Evolutionary conservation across 495 filamentous ascomycete species (phyloP), one percentile per base, ranked within the genome.

Genomic region (Neurospora sp.): DNA sequence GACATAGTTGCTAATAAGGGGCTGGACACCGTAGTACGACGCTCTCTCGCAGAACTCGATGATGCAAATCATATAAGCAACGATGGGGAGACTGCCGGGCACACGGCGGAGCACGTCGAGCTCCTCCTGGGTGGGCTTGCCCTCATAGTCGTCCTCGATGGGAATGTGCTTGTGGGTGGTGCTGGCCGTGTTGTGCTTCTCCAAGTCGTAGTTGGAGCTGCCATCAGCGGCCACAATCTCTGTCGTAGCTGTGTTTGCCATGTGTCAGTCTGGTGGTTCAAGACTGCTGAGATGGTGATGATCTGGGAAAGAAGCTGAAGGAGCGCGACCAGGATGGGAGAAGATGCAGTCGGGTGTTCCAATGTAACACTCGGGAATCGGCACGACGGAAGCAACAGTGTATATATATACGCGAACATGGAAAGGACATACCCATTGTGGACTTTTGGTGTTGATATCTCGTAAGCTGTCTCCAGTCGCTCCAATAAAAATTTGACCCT

Each of bases 21-120:
- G 86, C 71, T 87, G 82, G 0, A 87, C 80, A 66, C 88, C 88
- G 75, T 88, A 88, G 82, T 88, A 90, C 8, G 87, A 89, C 35
- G 87, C 87, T 74, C 88, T 82, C 80, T 90, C 88, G 75, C 86
- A 88, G 75, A 90, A 88, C 73, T 90, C 89, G 39, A 90, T 87
- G 0, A 87, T 73, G 75, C 88, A 91, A 40, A 90, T 84, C 3
- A 87, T 74, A 72, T 87, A 90, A 40, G 87, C 83, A 20, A 87
- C 81, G n/a, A 83, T 38, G 9, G 87, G 87, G 10, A 90, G 74
- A 3, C 70, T 83, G 69, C 85, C 89, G 14, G 89, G 82, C 18
- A 91, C 84, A 75, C 87, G 86, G 70, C 89, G 88, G 11, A 91
- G 81, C 8, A 85, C 87, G 12, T 76, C 74, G 35, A 82, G 76